Evolutionary conservation across 805 yeast species (phyloP), one percentile per base, ranked within the genome.

Genomic region (Debaryomyces castellii): DNA sequence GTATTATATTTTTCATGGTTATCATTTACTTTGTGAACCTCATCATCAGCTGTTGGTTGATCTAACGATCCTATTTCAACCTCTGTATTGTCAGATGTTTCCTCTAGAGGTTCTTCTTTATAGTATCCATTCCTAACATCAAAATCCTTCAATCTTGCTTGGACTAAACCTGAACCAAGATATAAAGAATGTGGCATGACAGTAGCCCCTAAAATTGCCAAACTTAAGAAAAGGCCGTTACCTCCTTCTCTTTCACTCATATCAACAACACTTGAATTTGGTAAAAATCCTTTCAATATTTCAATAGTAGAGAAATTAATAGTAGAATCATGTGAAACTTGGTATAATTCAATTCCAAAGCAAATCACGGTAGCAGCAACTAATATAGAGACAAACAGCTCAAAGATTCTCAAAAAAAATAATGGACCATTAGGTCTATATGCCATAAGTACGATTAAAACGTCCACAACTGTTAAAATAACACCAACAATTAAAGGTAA

Each of bases 111-210:
- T 20, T 24, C 25, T 54, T 65, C 70, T 18, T 58, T 60, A 57
- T 78, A 84, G 61, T 74, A 69, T 1, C 96, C 96, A 46, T 80
- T 63, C 47, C 77, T 73, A 2, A 75, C 54, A 62, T 90, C 97
- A 55, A 73, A 89, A 23, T 88, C 96, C 53, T 77, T 76, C 37
- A 90, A 70, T 51, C 97, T 77, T 20, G 96, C 87, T 62, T 89
- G 95, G 5, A 89, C 97, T 41, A 90, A 70, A 5, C 94, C 92
- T 0, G 94, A 85, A 1, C 96, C 96, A 45, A 90, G 69, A 56
- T 86, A 89, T 41, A 90, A 69, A 1, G 91, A 83, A 59, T 90
- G 96, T 1, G 97, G 97, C 97, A 90, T 90, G 20, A 90, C 96
- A 0, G 96, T 90, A 9, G 97, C 96, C 20, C 97, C 97, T 44